Conservation (phyloP, 371 early-diverging fungal species). For the Smittium culicis region DNA sequence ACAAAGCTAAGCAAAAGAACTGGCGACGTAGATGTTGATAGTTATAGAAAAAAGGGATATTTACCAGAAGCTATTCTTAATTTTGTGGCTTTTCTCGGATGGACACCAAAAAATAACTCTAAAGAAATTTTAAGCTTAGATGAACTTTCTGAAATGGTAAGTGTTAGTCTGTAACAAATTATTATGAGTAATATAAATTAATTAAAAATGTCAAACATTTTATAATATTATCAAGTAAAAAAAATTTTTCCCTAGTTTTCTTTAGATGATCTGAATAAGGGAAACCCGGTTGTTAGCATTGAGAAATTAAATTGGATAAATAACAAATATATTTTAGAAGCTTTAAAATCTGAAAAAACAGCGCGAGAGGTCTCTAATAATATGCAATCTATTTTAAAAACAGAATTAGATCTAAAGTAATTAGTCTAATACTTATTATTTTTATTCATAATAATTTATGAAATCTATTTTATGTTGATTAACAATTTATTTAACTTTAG, state of each 20-base stretch:
- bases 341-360: slow-evolving; percentile 12
- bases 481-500: not conserved
- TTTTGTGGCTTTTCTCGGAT: slow-evolving; percentile 77
- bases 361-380: slow-evolving; percentile 8
- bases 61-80: slow-evolving; percentile 78
- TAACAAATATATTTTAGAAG: slow-evolving; percentile 47
- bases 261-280: slow-evolving; percentile 49
- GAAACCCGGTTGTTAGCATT: slow-evolving; percentile 58
- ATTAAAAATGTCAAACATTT: not conserved
- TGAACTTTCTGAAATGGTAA: slow-evolving; percentile 49
- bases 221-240: no score
- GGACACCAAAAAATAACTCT: slow-evolving; percentile 45
- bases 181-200: slow-evolving; percentile 8
- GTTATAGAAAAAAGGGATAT: slow-evolving; percentile 52
- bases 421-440: no score
- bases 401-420: not conserved
- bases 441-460: no score
- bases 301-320: slow-evolving; percentile 76
- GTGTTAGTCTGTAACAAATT: slow-evolving; percentile 7
- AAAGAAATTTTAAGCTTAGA: slow-evolving; percentile 49
- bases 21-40: slow-evolving; percentile 59
- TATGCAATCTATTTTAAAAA: slow-evolving; percentile 11
- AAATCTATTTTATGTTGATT: no score
- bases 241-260: slow-evolving; percentile 44
- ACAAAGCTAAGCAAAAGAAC: slow-evolving; percentile 77